Conservation (phyloP, 2,329 filamentous ascomycete genomes). For the Venturia pyrina region DNA sequence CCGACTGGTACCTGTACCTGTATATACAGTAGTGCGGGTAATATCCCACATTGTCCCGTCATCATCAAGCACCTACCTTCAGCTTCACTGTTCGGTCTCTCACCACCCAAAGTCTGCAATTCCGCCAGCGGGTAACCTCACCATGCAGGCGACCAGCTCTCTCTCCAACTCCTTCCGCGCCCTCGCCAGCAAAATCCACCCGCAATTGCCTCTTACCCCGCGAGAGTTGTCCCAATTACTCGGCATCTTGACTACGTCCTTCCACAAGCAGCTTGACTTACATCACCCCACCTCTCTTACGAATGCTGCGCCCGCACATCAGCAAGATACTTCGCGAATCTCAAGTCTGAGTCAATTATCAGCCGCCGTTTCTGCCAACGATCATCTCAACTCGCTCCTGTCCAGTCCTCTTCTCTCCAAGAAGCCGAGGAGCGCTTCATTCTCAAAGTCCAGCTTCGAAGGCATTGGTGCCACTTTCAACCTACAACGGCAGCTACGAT, state of each 20-base stretch:
- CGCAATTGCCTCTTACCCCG: slow-evolving; percentile 42
- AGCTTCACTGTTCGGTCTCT: too few species aligned
- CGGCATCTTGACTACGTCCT: slow-evolving; percentile 50
- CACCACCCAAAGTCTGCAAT: background rate
- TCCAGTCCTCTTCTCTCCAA: slow-evolving; percentile 5
- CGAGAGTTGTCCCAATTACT: slow-evolving; percentile 51
- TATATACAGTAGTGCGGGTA: background rate
- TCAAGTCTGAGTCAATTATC: background rate
- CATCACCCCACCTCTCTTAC: slow-evolving; percentile 35
- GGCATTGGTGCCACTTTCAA: background rate
- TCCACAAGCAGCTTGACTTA: slow-evolving; percentile 51
- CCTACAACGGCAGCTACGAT: background rate
- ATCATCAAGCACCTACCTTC: background rate
- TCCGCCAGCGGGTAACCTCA: slow-evolving; percentile 11
- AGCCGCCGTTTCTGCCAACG: background rate
- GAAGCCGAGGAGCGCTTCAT: background rate
- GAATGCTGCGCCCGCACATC: background rate
- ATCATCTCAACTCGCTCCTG: slow-evolving; percentile 7
- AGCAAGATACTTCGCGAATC: background rate
- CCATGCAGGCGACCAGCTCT: slow-evolving; percentile 43
- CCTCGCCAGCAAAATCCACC: slow-evolving; percentile 44
- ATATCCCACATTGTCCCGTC: background rate
- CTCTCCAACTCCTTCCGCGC: slow-evolving; percentile 33
- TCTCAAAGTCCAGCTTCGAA: background rate
- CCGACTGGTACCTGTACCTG: background rate